These are phyloP conservation scores for Candida sanyaensis DNA, from an alignment of 1,139 yeast genomes.

Conservation along the genomic window DNA sequence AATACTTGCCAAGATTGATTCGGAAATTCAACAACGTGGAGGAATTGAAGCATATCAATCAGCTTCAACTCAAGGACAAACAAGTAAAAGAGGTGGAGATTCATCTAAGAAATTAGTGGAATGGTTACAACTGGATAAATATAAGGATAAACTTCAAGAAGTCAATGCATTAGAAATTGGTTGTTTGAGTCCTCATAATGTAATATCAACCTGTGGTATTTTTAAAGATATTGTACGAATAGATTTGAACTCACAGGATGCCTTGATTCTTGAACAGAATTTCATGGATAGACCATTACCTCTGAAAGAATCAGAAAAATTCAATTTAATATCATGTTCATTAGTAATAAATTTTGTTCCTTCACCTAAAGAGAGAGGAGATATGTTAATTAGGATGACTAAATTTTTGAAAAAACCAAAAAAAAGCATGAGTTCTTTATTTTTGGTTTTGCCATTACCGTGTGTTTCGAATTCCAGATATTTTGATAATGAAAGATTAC, in stretches of 20 bases:
- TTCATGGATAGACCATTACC: conserved; percentile 81
- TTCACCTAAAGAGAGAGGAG: conserved; percentile 66
- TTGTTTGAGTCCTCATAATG: conserved; percentile 66
- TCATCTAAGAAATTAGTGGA: conserved; percentile 73
- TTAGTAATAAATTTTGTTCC: conserved; percentile 89
- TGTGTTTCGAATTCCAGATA: conserved; percentile 84
- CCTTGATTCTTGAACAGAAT: conserved; percentile 71
- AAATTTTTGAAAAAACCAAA: conserved; percentile 50
- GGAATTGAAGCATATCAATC: conserved; percentile 75
- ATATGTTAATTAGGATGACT: conserved; percentile 66
- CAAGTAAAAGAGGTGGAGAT: conserved; percentile 79
- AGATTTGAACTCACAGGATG: conserved; percentile 82
- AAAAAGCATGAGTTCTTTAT: conserved; percentile 40
- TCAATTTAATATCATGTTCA: conserved; percentile 76
- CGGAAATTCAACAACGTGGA: conserved; percentile 61
- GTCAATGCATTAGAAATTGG: conserved; percentile 77
- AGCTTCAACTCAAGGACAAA: conserved; percentile 90
- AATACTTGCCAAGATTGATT: conserved; percentile 55
- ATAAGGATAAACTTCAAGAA: conserved; percentile 15
- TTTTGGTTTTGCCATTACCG: conserved; percentile 85
- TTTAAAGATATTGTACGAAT: conserved; percentile 58
- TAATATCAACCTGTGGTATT: conserved; percentile 58
- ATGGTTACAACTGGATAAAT: conserved; percentile 51
- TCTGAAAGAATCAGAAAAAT: conserved; percentile 38
- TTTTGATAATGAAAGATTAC: conserved; percentile 47